phyloP scores from a whole-genome alignment of 2,329 filamentous ascomycete species.

The Chrysoporthe deuterocubensis region DNA sequence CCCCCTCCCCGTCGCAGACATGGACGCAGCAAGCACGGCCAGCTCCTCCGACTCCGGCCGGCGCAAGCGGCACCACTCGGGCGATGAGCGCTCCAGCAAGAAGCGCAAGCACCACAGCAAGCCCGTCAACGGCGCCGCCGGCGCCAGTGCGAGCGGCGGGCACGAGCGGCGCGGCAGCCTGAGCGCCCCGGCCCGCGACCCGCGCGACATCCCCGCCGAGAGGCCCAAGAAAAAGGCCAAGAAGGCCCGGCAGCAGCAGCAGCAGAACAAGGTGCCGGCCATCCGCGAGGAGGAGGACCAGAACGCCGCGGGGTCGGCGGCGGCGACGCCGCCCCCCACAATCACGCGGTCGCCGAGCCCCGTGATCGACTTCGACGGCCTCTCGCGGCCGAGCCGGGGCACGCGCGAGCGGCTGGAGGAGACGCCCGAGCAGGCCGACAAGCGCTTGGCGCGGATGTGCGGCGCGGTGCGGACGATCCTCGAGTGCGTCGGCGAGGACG shows the following conservation, averaged over 20 bases:
- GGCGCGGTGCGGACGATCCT: conserved; percentile 68
- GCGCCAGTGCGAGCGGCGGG: neutral
- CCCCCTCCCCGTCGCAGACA: neutral
- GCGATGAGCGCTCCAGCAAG: conserved; percentile 27
- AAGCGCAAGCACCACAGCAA: conserved; percentile 31
- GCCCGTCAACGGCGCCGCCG: conserved; percentile 33
- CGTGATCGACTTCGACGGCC: conserved; percentile 64
- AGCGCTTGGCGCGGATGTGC: conserved; percentile 61
- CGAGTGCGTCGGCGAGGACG: conserved; percentile 72
- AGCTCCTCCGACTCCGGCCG: conserved; percentile 24
- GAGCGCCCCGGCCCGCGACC: conserved; percentile 65
- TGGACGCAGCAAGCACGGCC: conserved; percentile 26
- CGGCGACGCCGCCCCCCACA: conserved; percentile 28
- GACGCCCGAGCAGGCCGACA: conserved; percentile 52
- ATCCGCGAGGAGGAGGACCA: conserved; percentile 29
- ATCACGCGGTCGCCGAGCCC: conserved; percentile 55
- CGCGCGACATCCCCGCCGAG: conserved; percentile 56
- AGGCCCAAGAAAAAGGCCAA: conserved; percentile 39
- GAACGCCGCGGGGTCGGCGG: conserved; percentile 26
- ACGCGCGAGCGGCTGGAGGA: conserved; percentile 68
- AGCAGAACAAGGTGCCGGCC: conserved; percentile 17
- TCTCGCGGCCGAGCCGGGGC: conserved; percentile 64
- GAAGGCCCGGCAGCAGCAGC: conserved; percentile 15
- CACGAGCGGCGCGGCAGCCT: conserved; percentile 55
- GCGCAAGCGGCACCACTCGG: conserved; percentile 22